Percentiles rank a stretch among this genome's conserved stretches.
Conservation (phyloP, 345 rosid genomes). For the Murraya koenigii region DNA sequence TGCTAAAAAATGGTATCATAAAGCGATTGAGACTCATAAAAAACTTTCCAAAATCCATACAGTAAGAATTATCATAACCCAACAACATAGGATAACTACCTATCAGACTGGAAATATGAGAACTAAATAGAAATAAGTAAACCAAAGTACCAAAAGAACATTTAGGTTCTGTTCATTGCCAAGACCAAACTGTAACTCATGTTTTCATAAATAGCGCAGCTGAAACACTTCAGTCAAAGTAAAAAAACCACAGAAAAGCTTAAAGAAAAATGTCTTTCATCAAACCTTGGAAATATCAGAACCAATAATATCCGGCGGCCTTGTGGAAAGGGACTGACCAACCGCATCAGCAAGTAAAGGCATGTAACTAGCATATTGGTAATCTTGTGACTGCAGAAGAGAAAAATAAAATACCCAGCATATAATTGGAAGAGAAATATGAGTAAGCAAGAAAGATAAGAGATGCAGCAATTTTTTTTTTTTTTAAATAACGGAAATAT, state of each 20-base stretch:
- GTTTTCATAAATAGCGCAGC: neutral
- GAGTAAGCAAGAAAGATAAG: conserved; percentile 13
- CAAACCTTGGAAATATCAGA: conserved; percentile 87
- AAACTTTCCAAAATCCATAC: neutral
- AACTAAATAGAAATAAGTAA: neutral
- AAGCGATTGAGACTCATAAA: neutral
- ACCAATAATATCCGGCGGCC: conserved; percentile 94
- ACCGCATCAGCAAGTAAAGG: conserved; percentile 69
- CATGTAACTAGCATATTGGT: conserved; percentile 34
- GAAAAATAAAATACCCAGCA: conserved; percentile 31
- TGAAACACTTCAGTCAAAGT: neutral
- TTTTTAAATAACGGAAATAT: neutral
- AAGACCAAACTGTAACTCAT: neutral
- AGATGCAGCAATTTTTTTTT: neutral
- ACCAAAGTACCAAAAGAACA: neutral
- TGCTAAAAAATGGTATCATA: neutral
- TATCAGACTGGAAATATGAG: neutral
- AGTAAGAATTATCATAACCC: neutral
- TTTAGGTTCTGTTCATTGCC: neutral
- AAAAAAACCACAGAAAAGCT: neutral
- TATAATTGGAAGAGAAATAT: conserved; percentile 25
- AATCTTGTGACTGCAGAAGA: conserved; percentile 37
- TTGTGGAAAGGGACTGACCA: conserved; percentile 96
- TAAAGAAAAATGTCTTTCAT: conserved; percentile 4
- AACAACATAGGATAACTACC: neutral